A percentile compares a stretch with the other conserved stretches of the same genome.
Conservation (phyloP, 495 filamentous ascomycete genomes). For the Neurospora sp. region DNA sequence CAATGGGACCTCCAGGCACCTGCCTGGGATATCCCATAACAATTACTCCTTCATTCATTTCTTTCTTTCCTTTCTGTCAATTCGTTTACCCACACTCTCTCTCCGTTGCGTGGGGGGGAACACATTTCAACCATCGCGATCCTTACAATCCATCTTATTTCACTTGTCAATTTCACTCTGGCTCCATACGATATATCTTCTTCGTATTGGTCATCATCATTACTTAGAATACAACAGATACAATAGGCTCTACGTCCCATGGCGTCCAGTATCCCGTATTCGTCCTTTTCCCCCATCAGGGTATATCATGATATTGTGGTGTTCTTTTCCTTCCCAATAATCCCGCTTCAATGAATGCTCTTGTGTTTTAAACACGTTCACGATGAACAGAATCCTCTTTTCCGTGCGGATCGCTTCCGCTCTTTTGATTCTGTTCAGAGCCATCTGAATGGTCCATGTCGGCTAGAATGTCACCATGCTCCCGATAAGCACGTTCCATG, state of each 20-base stretch:
- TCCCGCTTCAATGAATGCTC: background rate
- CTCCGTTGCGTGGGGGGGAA: too few species aligned
- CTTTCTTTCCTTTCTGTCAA: background rate
- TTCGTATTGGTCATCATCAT: background rate
- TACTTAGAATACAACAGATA: background rate
- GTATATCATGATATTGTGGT: background rate
- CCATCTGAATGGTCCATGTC: background rate
- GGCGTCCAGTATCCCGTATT: background rate
- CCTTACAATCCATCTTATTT: background rate
- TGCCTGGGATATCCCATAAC: too few species aligned
- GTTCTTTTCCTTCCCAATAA: background rate
- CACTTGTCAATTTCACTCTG: background rate
- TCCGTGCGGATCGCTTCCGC: background rate
- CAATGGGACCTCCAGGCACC: too few species aligned
- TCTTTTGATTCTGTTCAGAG: background rate
- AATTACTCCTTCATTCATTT: background rate
- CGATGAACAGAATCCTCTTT: background rate
- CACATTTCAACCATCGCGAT: background rate
- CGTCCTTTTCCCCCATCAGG: background rate
- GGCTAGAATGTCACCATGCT: conserved; percentile 4
- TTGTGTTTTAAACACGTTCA: background rate
- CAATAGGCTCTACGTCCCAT: background rate
- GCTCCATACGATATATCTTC: background rate
- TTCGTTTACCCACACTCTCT: background rate
- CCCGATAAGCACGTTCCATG: conserved; percentile 9